Percentiles rank a stretch among this genome's conserved stretches.
Conservation (phyloP, 495 filamentous ascomycete genomes). For the Collariella sp. region DNA sequence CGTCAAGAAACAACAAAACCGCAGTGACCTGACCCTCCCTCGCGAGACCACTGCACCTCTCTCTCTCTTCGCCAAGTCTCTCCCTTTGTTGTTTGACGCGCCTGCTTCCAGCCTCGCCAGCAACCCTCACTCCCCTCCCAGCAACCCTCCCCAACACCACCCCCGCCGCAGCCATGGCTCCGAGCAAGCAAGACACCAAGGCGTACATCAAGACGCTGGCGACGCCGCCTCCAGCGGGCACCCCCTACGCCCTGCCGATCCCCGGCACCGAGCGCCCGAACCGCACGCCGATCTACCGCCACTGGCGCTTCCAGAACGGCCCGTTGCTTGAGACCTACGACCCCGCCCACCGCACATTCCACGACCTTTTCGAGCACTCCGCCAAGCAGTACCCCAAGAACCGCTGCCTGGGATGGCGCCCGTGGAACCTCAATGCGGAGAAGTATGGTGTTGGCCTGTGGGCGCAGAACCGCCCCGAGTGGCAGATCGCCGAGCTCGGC, state of each 20-base stretch:
- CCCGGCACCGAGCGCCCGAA: slow-evolving; percentile 66
- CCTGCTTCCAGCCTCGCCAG: not conserved
- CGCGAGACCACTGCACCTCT: not conserved
- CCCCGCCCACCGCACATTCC: slow-evolving; percentile 60
- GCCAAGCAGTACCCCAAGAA: slow-evolving; percentile 48
- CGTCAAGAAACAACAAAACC: not conserved
- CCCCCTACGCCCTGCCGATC: slow-evolving; percentile 58
- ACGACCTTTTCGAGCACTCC: slow-evolving; percentile 73
- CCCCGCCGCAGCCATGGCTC: slow-evolving; percentile 23
- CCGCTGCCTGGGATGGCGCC: slow-evolving; percentile 70
- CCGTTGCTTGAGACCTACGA: slow-evolving; percentile 64
- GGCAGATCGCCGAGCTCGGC: slow-evolving; percentile 92
- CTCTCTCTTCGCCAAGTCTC: not conserved
- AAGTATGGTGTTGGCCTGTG: slow-evolving; percentile 87
- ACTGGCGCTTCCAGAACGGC: slow-evolving; percentile 66
- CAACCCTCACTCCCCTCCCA: not conserved
- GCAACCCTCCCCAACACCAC: not conserved
- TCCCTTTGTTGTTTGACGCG: not conserved
- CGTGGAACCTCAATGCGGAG: slow-evolving; percentile 60
- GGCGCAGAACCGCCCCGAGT: slow-evolving; percentile 94
- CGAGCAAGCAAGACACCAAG: slow-evolving; percentile 26
- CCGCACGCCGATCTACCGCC: slow-evolving; percentile 68
- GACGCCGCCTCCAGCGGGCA: slow-evolving; percentile 48
- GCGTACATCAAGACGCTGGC: slow-evolving; percentile 38
- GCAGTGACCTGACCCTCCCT: not conserved